These are phyloP conservation scores for Didymella segeticola DNA, from an alignment of 2,329 filamentous ascomycete species.

Conservation along the genomic window DNA sequence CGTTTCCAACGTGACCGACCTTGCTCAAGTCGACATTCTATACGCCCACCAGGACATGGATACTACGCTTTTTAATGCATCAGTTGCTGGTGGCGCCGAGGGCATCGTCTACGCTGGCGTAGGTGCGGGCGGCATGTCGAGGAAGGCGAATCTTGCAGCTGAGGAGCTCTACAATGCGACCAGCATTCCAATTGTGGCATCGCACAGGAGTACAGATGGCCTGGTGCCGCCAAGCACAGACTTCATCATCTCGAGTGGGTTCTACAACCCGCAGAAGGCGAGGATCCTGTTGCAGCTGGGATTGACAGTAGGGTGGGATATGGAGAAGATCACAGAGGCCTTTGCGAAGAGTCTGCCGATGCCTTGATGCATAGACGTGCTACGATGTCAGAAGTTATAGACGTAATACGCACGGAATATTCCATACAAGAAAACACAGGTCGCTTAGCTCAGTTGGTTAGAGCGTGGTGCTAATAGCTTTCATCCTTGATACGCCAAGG, in stretches of 20 bases:
- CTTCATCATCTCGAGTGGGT: conserved; percentile 56
- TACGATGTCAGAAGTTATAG: neutral
- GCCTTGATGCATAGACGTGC: neutral
- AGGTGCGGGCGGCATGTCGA: conserved; percentile 59
- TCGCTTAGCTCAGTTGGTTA: conserved; percentile 26
- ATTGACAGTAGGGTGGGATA: conserved; percentile 36
- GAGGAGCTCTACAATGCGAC: conserved; percentile 55
- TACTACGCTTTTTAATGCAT: conserved; percentile 55
- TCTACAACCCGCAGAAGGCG: conserved; percentile 64
- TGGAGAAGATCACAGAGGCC: conserved; percentile 54
- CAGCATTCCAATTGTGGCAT: conserved; percentile 59
- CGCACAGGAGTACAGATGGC: conserved; percentile 60
- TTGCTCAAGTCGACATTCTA: conserved; percentile 64
- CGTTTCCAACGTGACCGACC: conserved; percentile 51
- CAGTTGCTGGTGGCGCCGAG: conserved; percentile 58
- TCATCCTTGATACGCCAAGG: conserved; percentile 20
- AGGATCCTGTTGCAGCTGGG: conserved; percentile 58
- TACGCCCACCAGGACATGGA: conserved; percentile 63
- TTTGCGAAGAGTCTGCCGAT: conserved; percentile 43
- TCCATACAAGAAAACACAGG: neutral
- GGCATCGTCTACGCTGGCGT: conserved; percentile 64
- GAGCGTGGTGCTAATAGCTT: conserved; percentile 24
- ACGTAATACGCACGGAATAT: neutral
- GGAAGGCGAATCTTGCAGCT: conserved; percentile 44
- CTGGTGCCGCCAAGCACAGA: conserved; percentile 53